A percentile compares a stretch with the other conserved stretches of the same genome.
Evolutionary conservation across 202 grass and related monocot species (phyloP).

Genomic region (Musa balbisiana): DNA sequence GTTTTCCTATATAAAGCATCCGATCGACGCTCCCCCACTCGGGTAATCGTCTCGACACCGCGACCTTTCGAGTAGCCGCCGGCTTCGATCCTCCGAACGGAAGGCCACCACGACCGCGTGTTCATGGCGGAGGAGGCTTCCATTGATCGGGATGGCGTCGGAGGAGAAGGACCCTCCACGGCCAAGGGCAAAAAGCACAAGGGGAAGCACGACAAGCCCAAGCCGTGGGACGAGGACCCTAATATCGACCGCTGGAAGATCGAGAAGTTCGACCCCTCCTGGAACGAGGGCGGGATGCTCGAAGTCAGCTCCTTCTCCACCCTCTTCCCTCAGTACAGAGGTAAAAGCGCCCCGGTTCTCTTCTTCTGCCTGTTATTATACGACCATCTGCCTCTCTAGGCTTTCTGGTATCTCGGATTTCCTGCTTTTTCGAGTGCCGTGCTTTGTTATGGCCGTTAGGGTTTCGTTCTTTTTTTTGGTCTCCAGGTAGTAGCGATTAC

Average conservation of each 20-base stretch:
- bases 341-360: conserved; percentile 13
- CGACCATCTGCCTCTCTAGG: no score
- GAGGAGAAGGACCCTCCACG: conserved; percentile 1
- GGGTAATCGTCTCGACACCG: no score
- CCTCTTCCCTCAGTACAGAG: conserved; percentile 88
- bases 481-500: no score
- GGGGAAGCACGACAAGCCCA: conserved; percentile 87
- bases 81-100: no score
- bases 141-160: conserved; percentile 27
- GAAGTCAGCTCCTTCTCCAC: conserved; percentile 97
- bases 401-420: no score
- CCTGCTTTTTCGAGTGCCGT: background rate
- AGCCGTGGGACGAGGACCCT: conserved; percentile 89
- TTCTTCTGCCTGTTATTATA: no score
- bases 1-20: no score
- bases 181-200: conserved; percentile 38
- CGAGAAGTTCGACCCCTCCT: conserved; percentile 83
- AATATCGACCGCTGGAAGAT: conserved; percentile 84
- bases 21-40: no score
- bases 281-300: conserved; percentile 82
- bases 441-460: no score
- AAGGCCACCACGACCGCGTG: no score
- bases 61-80: no score
- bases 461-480: no score
- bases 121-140: background rate